A percentile compares a stretch with the other conserved stretches of the same genome.
Evolutionary conservation across 768 basidiomycete genomes (phyloP).

Genomic region (Boletus eberwhitei): DNA sequence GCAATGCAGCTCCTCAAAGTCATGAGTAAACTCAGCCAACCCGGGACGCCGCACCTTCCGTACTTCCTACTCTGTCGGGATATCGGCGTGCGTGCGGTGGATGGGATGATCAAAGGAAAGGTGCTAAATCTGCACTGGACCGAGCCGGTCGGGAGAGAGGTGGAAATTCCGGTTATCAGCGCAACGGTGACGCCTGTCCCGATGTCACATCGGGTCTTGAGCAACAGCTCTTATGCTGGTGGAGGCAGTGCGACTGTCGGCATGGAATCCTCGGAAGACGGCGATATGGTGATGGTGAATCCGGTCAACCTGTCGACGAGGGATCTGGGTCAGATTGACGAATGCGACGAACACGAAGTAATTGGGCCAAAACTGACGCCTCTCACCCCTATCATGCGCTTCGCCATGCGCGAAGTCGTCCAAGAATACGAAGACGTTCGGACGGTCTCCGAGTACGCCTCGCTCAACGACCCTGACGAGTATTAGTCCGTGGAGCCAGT

Average conservation of each 20-base stretch:
- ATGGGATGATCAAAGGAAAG: constrained; percentile 78
- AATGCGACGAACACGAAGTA: constrained; percentile 51
- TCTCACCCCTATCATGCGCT: constrained; percentile 77
- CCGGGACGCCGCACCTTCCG: constrained; percentile 58
- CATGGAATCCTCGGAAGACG: constrained; percentile 38
- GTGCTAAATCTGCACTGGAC: constrained; percentile 78
- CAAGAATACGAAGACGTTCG: constrained; percentile 77
- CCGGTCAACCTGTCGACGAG: constrained; percentile 37
- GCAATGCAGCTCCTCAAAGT: constrained; percentile 78
- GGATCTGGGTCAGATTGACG: constrained; percentile 45
- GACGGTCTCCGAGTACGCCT: constrained; percentile 76
- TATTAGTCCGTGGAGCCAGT: constrained; percentile 37
- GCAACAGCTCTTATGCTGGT: constrained; percentile 26
- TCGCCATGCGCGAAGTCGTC: constrained; percentile 80
- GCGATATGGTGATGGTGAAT: constrained; percentile 48
- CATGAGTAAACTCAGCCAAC: constrained; percentile 72
- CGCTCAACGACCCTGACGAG: constrained; percentile 66
- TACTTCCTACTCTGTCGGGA: constrained; percentile 84
- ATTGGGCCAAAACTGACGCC: constrained; percentile 77
- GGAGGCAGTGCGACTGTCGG: constrained; percentile 42
- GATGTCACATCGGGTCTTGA: constrained; percentile 27
- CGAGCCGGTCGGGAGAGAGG: constrained; percentile 60
- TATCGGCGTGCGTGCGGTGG: constrained; percentile 78
- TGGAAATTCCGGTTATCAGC: constrained; percentile 28
- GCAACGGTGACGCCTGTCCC: constrained; percentile 27